A percentile compares a stretch with the other conserved stretches of the same genome.
phyloP scores from a whole-genome alignment of 345 rosid genomes.

The Sapria himalayana region DNA sequence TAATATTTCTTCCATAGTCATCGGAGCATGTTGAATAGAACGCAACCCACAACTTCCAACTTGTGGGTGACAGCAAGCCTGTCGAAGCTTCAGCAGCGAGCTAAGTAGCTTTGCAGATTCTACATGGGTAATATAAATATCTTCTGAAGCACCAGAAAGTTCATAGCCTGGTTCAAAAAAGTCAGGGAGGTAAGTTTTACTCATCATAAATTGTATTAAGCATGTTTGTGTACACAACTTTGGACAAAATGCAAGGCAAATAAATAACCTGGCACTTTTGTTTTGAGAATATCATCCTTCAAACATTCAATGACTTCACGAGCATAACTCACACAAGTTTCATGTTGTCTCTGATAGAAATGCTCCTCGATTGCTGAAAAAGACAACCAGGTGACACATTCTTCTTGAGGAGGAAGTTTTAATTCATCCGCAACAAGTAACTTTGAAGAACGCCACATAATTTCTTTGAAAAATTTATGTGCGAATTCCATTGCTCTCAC shows the following conservation, averaged over 20 bases:
- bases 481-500: slow-evolving; percentile 56
- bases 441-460: slow-evolving; percentile 98
- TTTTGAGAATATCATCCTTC: slow-evolving; percentile 59
- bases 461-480: slow-evolving; percentile 48
- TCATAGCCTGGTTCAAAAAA: slow-evolving; percentile 21
- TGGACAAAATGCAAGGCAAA: slow-evolving; percentile 11
- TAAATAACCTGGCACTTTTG: slow-evolving; percentile 32
- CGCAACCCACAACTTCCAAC: slow-evolving; percentile 91
- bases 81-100: slow-evolving; percentile 93
- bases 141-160: slow-evolving; percentile 17
- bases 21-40: slow-evolving; percentile 76
- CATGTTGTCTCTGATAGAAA: slow-evolving; percentile 90
- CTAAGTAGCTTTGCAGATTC: slow-evolving; percentile 76
- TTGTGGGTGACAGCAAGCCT: slow-evolving; percentile 99
- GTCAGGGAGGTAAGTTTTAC: not conserved
- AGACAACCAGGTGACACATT: slow-evolving; percentile 62
- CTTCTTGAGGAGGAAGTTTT: slow-evolving; percentile 83
- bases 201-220: not conserved
- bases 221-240: slow-evolving; percentile 6
- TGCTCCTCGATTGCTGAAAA: slow-evolving; percentile 89
- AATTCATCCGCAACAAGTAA: slow-evolving; percentile 75
- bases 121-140: slow-evolving; percentile 47
- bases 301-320: slow-evolving; percentile 64
- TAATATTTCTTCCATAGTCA: slow-evolving; percentile 89
- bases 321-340: slow-evolving; percentile 81